phyloP scores from a whole-genome alignment of 345 rosid genomes.

The Boechera retrofracta region DNA sequence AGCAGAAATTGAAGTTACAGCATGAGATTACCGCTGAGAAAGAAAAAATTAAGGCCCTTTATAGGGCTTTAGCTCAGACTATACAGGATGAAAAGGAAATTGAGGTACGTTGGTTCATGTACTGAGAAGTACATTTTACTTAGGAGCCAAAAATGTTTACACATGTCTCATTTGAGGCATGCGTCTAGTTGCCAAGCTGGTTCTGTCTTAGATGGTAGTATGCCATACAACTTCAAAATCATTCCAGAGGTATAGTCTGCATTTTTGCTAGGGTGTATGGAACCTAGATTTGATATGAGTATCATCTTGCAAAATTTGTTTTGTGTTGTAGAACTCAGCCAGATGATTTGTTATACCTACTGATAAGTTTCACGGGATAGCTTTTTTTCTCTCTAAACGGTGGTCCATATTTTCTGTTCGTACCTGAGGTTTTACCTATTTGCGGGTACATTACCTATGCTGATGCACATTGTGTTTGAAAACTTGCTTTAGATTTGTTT shows the following conservation, averaged over 20 bases:
- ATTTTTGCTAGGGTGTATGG: slow-evolving; percentile 6
- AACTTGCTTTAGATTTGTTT: slow-evolving; percentile 25
- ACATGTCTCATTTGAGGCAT: slow-evolving; percentile 3
- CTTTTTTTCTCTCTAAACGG: neutral
- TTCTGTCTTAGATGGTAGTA: slow-evolving; percentile 22
- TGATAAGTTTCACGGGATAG: neutral
- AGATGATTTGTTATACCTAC: neutral
- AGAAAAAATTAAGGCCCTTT: slow-evolving; percentile 66
- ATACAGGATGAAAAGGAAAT: slow-evolving; percentile 63
- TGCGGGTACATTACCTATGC: neutral
- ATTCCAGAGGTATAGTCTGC: slow-evolving; percentile 25
- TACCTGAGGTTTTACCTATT: slow-evolving; percentile 8
- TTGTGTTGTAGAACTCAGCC: slow-evolving; percentile 1
- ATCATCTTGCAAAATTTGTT: slow-evolving; percentile 4
- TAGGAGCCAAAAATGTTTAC: neutral
- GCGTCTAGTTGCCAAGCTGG: slow-evolving; percentile 31
- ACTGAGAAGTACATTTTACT: neutral
- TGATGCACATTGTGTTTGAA: neutral
- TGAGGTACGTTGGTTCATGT: slow-evolving; percentile 59
- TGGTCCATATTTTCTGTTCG: neutral
- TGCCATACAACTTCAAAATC: slow-evolving; percentile 21
- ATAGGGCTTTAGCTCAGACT: slow-evolving; percentile 52
- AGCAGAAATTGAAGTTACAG: slow-evolving; percentile 77
- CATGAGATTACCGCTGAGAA: slow-evolving; percentile 75
- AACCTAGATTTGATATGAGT: slow-evolving; percentile 2